Conservation (phyloP, 768 basidiomycete genomes). For the Lentinula detonsa region DNA sequence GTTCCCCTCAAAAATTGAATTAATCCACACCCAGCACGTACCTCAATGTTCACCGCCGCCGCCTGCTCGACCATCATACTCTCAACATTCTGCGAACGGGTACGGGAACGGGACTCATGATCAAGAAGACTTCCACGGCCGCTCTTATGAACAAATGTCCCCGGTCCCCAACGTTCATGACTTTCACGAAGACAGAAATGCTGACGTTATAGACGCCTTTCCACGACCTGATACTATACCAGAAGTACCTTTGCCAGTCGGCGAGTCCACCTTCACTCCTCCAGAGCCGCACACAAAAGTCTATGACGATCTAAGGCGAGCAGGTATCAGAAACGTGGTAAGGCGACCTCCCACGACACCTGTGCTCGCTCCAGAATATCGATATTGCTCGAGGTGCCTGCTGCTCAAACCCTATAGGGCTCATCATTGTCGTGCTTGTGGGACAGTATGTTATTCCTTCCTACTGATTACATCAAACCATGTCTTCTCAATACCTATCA, state of each 20-base stretch:
- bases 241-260: neutral
- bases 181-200: neutral
- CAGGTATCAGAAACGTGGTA: neutral
- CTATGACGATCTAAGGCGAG: neutral
- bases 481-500: neutral
- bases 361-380: constrained; percentile 52
- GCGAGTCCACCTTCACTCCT: neutral
- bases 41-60: constrained; percentile 13
- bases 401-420: constrained; percentile 69
- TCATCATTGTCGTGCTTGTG: constrained; percentile 80
- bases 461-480: neutral
- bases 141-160: constrained; percentile 33
- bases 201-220: constrained; percentile 11
- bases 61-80: neutral
- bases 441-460: constrained; percentile 48
- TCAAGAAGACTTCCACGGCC: constrained; percentile 26
- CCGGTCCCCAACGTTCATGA: neutral
- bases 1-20: neutral
- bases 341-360: constrained; percentile 21
- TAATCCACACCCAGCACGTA: constrained; percentile 16
- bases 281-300: neutral
- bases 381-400: constrained; percentile 60
- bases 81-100: neutral
- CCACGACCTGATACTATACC: constrained; percentile 3
- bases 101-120: constrained; percentile 8